These are phyloP conservation scores for Amaranthus palmeri DNA, from an alignment of 148 eudicot genomes.

Conservation along the genomic window DNA sequence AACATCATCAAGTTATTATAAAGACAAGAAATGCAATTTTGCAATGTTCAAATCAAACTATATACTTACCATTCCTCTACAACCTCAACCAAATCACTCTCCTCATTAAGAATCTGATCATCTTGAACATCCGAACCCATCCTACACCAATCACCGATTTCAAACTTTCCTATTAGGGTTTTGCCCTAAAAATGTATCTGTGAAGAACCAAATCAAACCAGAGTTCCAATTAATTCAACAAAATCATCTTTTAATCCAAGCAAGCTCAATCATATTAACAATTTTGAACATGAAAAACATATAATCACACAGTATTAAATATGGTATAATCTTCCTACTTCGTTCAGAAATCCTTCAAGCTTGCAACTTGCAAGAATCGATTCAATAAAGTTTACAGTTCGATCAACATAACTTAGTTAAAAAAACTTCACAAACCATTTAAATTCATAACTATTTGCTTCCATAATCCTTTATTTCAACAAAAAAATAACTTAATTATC, in stretches of 20 bases:
- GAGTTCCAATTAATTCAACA: not conserved
- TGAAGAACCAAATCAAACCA: conserved; percentile 15
- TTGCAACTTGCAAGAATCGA: not conserved
- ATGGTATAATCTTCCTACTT: not conserved
- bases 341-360: not conserved
- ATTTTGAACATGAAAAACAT: not conserved
- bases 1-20: not conserved
- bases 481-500: not conserved
- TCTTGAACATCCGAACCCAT: conserved; percentile 37
- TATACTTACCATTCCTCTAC: conserved; percentile 32
- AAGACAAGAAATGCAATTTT: too few relatives aligned
- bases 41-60: not conserved
- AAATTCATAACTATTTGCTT: not conserved
- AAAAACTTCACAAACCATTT: not conserved
- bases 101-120: conserved; percentile 31
- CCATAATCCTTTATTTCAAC: not conserved
- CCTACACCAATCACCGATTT: not conserved
- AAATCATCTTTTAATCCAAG: not conserved
- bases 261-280: not conserved
- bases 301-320: not conserved
- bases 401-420: not conserved
- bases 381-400: not conserved
- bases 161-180: conserved; percentile 9
- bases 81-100: conserved; percentile 23
- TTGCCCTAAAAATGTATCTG: conserved; percentile 3